A percentile compares a stretch with the other conserved stretches of the same genome.
These are phyloP conservation scores for Ophiocordyceps robertsii DNA, from an alignment of 2,329 filamentous ascomycete genomes.

Conservation along the genomic window DNA sequence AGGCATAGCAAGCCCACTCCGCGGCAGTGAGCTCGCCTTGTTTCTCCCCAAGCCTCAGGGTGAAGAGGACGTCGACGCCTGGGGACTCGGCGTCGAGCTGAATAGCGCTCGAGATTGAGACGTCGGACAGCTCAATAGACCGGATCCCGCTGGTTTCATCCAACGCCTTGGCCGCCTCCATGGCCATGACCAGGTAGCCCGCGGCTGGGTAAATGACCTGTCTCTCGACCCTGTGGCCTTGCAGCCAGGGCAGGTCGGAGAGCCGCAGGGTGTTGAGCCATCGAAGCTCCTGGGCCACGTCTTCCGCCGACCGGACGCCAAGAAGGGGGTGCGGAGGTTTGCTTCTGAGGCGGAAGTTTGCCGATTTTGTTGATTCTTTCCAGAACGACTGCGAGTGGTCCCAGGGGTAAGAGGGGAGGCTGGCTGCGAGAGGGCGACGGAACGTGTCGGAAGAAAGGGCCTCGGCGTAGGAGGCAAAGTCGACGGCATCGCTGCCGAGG, in stretches of 20 bases:
- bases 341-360: not conserved
- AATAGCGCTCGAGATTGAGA: not conserved
- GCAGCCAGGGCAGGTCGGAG: conserved; percentile 17
- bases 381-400: conserved; percentile 19
- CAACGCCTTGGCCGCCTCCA: not conserved
- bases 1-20: not conserved
- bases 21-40: not conserved
- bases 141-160: not conserved
- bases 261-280: conserved; percentile 10
- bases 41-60: not conserved
- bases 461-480: not conserved
- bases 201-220: conserved; percentile 21
- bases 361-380: conserved; percentile 7
- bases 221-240: conserved; percentile 8
- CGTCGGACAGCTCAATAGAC: not conserved
- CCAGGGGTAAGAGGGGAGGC: conserved; percentile 26
- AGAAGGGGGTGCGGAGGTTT: conserved; percentile 10
- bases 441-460: not conserved
- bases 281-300: conserved; percentile 1
- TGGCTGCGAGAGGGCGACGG: not conserved
- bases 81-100: not conserved
- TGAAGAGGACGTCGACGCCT: not conserved
- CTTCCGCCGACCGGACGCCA: conserved; percentile 6
- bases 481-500: not conserved
- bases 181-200: conserved; percentile 21